These are phyloP conservation scores for Gigaspora rosea DNA, from an alignment of 192 early-diverging fungal genomes.

Conservation along the genomic window DNA sequence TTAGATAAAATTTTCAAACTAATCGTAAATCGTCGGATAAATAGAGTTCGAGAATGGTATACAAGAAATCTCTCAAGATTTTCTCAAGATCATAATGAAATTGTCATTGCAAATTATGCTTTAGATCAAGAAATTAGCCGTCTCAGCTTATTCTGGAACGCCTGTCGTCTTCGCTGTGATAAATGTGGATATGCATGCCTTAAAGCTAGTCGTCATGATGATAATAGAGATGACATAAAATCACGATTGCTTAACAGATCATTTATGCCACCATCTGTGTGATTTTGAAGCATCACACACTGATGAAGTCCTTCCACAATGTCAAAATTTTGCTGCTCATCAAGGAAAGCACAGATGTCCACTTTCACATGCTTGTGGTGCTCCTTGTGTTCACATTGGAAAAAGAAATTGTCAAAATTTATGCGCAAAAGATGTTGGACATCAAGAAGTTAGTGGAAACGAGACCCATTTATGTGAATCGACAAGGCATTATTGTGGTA, in stretches of 20 bases:
- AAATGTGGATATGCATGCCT: constrained; percentile 22
- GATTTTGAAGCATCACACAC: constrained; percentile 26
- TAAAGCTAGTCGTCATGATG: constrained; percentile 26
- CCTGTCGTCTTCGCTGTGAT: constrained; percentile 23
- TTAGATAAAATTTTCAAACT: constrained; percentile 23
- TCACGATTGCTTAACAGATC: constrained; percentile 35
- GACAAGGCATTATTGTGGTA: constrained; percentile 37
- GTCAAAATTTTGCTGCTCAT: constrained; percentile 13
- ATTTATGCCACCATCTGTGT: constrained; percentile 26
- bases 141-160: constrained; percentile 23
- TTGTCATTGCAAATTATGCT: constrained; percentile 17
- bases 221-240: constrained; percentile 10
- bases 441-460: constrained; percentile 17
- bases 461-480: constrained; percentile 36
- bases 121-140: constrained; percentile 30
- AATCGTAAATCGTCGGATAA: constrained; percentile 20
- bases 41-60: constrained; percentile 32
- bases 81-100: constrained; percentile 27
- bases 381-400: not conserved
- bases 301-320: not conserved
- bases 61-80: constrained; percentile 9
- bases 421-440: constrained; percentile 25
- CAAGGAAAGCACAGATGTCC: constrained; percentile 18
- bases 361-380: constrained; percentile 21
- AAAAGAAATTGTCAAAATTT: constrained; percentile 12